Base-by-base conservation (phyloP, 306 rosid species). In the Hippophae gyantsensis region DNA sequence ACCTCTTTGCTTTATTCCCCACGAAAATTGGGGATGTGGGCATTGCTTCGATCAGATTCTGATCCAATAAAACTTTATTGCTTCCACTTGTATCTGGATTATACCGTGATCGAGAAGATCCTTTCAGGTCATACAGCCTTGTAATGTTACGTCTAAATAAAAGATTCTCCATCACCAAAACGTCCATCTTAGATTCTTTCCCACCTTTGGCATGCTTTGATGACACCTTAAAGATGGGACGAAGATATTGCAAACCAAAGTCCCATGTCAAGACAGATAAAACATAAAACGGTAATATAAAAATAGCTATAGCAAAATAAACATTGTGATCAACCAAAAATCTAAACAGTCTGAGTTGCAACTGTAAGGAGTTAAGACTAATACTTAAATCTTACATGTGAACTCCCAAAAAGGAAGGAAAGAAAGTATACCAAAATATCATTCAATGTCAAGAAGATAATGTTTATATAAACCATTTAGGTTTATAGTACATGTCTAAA, bases 121-220 rank as follows among this genome's bases (percentile, higher is more conserved):
- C 96, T 72, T 87, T 87, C 53, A 87, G 89, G 62, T 87, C 96
- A 74, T 87, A 87, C 56, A 87, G 85, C 76, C 85, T 74, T 25
- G 79, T 78, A 18, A 87, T 76, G 63, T 80, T 84, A 25, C 93
- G 85, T 70, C 93, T 65, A 58, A 64, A 87, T 48, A 87, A 76
- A 68, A 87, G 86, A 82, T 87, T 87, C 69, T 87, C 96, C 96
- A 87, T 87, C 8, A 84, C 96, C 81, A 87, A 71, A 67, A 87
- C 89, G 79, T 87, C 96, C 93, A 84, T 84, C 77, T 82, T 87
- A 41, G 82, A 74, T 70, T 87, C 95, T 76, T 76, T 87, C 72
- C 95, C 95, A 67, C 82, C 89, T 84, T 82, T 87, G 57, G 81
- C 64, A 52, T 78, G 84, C 78, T 84, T 87, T 48, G 89, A 75